Evolutionary conservation across 495 filamentous ascomycete genomes (phyloP).

Genomic region (Pseudevernia furfuracea): DNA sequence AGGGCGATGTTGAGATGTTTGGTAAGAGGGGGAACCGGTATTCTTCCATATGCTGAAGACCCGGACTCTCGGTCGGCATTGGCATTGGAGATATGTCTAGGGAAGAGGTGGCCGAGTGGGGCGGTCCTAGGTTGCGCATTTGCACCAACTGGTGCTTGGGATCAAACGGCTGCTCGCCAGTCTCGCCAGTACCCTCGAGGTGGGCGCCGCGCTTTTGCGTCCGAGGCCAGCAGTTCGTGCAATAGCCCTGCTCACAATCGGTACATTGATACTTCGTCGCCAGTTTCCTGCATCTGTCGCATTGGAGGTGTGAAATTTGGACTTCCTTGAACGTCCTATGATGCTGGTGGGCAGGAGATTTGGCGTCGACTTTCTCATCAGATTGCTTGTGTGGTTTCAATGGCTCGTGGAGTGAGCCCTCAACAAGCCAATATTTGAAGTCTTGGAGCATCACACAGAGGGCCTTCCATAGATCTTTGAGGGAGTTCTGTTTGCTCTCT

Average conservation of each 20-base stretch:
- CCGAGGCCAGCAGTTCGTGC: background rate
- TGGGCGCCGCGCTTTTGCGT: background rate
- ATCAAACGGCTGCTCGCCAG: background rate
- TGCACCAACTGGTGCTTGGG: background rate
- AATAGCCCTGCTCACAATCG: background rate
- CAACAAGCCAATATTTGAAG: background rate
- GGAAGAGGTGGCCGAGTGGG: background rate
- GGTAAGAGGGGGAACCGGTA: background rate
- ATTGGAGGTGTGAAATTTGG: background rate
- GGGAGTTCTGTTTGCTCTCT: background rate
- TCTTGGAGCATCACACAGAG: background rate
- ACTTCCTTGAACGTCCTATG: background rate
- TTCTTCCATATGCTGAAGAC: background rate
- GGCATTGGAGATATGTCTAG: background rate
- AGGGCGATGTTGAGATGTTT: background rate
- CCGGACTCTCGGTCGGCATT: background rate
- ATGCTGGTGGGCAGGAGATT: background rate
- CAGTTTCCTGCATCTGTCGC: background rate
- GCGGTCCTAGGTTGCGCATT: background rate
- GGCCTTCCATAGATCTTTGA: background rate
- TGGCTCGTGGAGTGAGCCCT: background rate
- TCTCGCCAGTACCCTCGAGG: background rate
- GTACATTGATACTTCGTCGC: background rate
- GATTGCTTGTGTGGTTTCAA: background rate
- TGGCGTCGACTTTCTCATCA: background rate